A percentile compares a stretch with the other conserved stretches of the same genome.
These are phyloP conservation scores for Aegilops sharonensis DNA, from an alignment of 176 grass and related monocot genomes.

Conservation along the genomic window DNA sequence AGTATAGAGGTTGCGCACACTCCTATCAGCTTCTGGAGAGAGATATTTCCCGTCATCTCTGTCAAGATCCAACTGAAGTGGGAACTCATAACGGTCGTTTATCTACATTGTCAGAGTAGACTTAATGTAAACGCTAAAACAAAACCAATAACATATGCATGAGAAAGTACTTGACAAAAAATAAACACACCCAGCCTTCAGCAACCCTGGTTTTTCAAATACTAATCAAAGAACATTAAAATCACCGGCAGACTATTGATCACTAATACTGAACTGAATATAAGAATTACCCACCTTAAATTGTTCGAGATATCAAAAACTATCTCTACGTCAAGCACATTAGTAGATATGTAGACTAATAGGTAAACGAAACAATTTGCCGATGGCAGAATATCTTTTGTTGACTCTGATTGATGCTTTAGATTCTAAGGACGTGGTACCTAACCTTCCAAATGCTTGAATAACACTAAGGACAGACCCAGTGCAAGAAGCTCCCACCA, in stretches of 20 bases:
- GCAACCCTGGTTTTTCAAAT: background rate
- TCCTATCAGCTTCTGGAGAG: slow-evolving; percentile 65
- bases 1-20: slow-evolving; percentile 69
- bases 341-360: too few species aligned
- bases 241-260: background rate
- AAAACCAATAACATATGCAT: background rate
- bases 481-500: too few species aligned
- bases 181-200: background rate
- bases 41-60: slow-evolving; percentile 67
- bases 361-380: too few species aligned
- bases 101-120: slow-evolving; percentile 49
- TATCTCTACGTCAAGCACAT: too few species aligned
- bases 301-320: too few species aligned
- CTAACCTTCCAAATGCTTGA: too few species aligned
- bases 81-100: slow-evolving; percentile 81
- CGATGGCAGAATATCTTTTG: too few species aligned
- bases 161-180: background rate
- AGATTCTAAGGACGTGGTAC: too few species aligned
- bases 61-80: slow-evolving; percentile 71
- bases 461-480: too few species aligned
- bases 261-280: background rate
- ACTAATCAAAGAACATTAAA: slow-evolving; percentile 14
- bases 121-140: slow-evolving; percentile 8
- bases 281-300: background rate
- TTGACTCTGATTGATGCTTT: too few species aligned